Base-by-base conservation (phyloP, 2,329 filamentous ascomycete species). In the Trichothecium roseum region DNA sequence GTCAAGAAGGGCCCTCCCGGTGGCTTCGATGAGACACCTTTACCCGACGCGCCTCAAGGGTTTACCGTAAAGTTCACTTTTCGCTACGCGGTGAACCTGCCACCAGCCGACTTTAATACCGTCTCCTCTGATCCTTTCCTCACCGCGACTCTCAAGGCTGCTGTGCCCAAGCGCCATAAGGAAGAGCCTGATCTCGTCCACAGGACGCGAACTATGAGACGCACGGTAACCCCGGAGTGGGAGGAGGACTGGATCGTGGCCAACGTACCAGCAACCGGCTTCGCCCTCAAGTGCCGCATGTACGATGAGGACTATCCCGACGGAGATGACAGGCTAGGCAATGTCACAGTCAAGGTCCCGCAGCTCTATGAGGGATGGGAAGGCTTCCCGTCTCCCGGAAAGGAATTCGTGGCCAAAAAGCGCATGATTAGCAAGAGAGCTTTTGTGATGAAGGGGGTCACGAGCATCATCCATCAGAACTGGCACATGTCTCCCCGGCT, bases 271-370 rank as follows among this genome's bases (percentile, higher is more conserved):
- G 65, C 78, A 0, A 75, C 72, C 0, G 88, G 88, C 4, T 94
- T 94, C 60, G 72, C 69, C 38, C 69, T 96, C 46, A 94, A 94
- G 54, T 86, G 84, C 41, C 74, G 84, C 36, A 60, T 96, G 14
- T 93, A 88, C 58, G 89, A 96, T 50, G 89, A 96, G 55, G 89
- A 96, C 57, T 77, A 79, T 24, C 75, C 80, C 2, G 84, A 95
- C 53, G 76, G 82, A 44, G 83, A 96, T 52, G 89, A 96, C 58
- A 72, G 85, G 18, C 69, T 96, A 15, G 89, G 89, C 9, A 93
- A 91, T 50, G 84, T 85, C 4, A 86, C 86, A 32, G 64, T 94
- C 36, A 59, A 72, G 14, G 74, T 83, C 0, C 59, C 68, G 9
- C 52, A 59, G 2, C 53, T 94, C 6, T 64, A 64, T 32, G 74